Percentiles rank a stretch among this genome's conserved stretches.
These are phyloP conservation scores for Sanghuangporus sanghuang DNA, from an alignment of 1,284 basidiomycete genomes.

Conservation along the genomic window DNA sequence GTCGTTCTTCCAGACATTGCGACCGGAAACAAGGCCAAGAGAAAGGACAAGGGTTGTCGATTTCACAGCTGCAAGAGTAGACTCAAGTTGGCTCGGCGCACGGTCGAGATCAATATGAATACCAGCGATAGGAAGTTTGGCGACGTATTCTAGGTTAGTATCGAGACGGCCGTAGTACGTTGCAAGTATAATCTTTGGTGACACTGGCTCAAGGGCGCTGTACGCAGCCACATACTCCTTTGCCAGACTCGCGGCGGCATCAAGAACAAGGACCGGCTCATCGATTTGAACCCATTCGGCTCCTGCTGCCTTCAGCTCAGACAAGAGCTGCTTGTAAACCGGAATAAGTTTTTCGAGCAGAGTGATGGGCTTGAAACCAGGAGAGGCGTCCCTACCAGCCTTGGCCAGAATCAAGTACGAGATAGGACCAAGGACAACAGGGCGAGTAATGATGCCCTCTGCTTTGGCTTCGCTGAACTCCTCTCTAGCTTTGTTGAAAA, in stretches of 20 bases:
- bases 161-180: slow-evolving; percentile 98
- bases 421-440: slow-evolving; percentile 94
- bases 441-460: slow-evolving; percentile 87
- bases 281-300: slow-evolving; percentile 95
- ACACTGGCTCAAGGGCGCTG: slow-evolving; percentile 74
- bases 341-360: slow-evolving; percentile 89
- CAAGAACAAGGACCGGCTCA: slow-evolving; percentile 95
- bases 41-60: slow-evolving; percentile 80
- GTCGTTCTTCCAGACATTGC: slow-evolving; percentile 99
- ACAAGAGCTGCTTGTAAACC: slow-evolving; percentile 88
- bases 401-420: slow-evolving; percentile 96
- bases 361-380: slow-evolving; percentile 87
- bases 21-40: slow-evolving; percentile 95
- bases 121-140: slow-evolving; percentile 90
- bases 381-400: slow-evolving; percentile 79
- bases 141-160: slow-evolving; percentile 84
- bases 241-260: slow-evolving; percentile 76
- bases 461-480: slow-evolving; percentile 96
- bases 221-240: slow-evolving; percentile 83
- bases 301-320: slow-evolving; percentile 90
- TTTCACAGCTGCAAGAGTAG: slow-evolving; percentile 82
- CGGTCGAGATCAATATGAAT: slow-evolving; percentile 98
- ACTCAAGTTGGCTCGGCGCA: slow-evolving; percentile 86
- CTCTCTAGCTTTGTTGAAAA: slow-evolving; percentile 92
- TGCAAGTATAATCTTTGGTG: slow-evolving; percentile 90